Percentiles rank a stretch among this genome's conserved stretches.
phyloP scores from a whole-genome alignment of 73 alveolate species.

The Stentor roeselii region DNA sequence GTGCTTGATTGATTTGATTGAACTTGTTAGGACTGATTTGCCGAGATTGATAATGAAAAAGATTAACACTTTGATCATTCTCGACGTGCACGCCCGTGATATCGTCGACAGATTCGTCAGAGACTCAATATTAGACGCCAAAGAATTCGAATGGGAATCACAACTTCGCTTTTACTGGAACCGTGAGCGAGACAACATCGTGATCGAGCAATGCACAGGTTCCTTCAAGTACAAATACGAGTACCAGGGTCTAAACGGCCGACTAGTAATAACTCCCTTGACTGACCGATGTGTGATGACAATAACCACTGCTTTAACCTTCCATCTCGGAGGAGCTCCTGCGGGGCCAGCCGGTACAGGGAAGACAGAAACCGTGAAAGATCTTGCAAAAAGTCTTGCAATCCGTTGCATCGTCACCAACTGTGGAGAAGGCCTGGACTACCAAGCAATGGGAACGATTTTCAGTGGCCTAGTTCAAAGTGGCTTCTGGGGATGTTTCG shows the following conservation, averaged over 20 bases:
- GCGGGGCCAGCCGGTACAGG: constrained; percentile 99
- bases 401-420: constrained; percentile 96
- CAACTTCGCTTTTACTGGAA: constrained; percentile 99
- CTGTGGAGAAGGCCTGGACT: constrained; percentile 99
- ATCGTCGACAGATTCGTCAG: constrained; percentile 89
- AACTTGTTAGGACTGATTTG: constrained; percentile 93
- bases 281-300: constrained; percentile 99
- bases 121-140: constrained; percentile 92
- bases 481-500: constrained; percentile 99
- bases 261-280: constrained; percentile 99
- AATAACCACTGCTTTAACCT: constrained; percentile 96
- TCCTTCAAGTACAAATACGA: constrained; percentile 69
- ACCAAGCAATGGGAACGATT: constrained; percentile 97
- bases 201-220: constrained; percentile 95
- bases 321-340: constrained; percentile 98
- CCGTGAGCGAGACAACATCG: constrained; percentile 91
- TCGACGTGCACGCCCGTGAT: constrained; percentile 99
- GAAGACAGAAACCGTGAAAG: constrained; percentile 97
- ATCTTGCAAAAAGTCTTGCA: constrained; percentile 96
- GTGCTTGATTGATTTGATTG: constrained; percentile 91
- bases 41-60: constrained; percentile 82
- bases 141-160: constrained; percentile 99
- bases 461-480: constrained; percentile 97
- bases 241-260: constrained; percentile 92
- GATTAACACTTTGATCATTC: constrained; percentile 94